A percentile compares a stretch with the other conserved stretches of the same genome.
These are phyloP conservation scores for Cyclotella cryptica DNA, from an alignment of 108 stramenopile genomes.

Conservation along the genomic window DNA sequence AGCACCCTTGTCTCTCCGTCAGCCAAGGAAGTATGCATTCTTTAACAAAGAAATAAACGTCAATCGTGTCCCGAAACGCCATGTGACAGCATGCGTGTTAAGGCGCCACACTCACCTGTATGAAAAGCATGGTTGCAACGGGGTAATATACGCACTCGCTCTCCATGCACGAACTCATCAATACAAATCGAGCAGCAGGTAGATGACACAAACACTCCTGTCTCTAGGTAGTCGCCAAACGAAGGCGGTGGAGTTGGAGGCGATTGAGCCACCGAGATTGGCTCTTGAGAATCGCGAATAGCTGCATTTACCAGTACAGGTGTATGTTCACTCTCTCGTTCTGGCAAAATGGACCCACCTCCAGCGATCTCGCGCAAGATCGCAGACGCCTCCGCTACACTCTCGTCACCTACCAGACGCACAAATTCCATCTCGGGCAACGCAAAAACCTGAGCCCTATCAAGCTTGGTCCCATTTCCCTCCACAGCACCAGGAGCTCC, in stretches of 20 bases:
- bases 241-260: constrained; percentile 5
- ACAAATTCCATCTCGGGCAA: constrained; percentile 41
- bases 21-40: constrained; percentile 31
- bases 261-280: neutral
- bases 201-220: constrained; percentile 30
- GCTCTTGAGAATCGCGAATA: neutral
- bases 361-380: neutral
- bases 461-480: constrained; percentile 44
- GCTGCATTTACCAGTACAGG: neutral
- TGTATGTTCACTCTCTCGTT: neutral
- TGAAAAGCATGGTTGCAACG: constrained; percentile 59
- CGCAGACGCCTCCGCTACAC: neutral
- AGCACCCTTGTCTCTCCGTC: constrained; percentile 27
- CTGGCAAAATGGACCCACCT: neutral
- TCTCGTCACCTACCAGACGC: neutral
- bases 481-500: constrained; percentile 36
- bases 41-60: neutral
- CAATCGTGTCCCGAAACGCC: neutral
- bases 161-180: constrained; percentile 85
- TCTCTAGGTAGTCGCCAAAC: neutral
- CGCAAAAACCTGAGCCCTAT: constrained; percentile 47
- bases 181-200: constrained; percentile 89
- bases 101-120: constrained; percentile 2
- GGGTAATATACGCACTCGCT: constrained; percentile 79
- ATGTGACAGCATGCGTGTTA: neutral